Base-by-base conservation (phyloP, 2,329 filamentous ascomycete species). In the Colletotrichum abscissum region DNA sequence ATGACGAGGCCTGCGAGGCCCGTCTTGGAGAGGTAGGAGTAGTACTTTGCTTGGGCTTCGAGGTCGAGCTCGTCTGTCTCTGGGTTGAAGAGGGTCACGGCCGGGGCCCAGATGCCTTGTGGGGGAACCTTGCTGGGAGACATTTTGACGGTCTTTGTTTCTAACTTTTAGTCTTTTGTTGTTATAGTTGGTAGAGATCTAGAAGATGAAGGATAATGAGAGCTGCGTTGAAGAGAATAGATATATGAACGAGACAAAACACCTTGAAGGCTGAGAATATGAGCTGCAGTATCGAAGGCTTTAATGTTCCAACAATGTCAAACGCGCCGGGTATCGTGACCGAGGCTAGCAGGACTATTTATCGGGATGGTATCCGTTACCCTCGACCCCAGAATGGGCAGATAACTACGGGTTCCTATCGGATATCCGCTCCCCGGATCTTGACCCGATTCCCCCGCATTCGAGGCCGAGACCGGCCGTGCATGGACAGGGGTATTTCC, bases 41-140 rank as follows among this genome's bases (percentile, higher is more conserved):
- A 89, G 81, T 89, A 89, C 79, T 86, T 83, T 57, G 82, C 79
- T 76, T 90, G 88, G 3, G 86, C 78, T 5, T 78, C 80, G 28
- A 87, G 79, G 76, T 88, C 85, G 33, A 89, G 79, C 3, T 81
- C 83, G 78, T 90, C 88, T 24, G 84, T 85, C 16, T 76, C 78
- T 26, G 82, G 84, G 78, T 89, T 80, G 80, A 90, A 89, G 78
- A 88, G 88, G 30, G 88, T 89, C 28, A 90, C 84, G 11, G 88
- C 86, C 6, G 88, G 88, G 64, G 82, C 85, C 85, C 86, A 89
- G 63, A 88, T 84, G 54, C 81, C 84, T n/a, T 74, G 75, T 9
- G 79, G 78, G 26, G 81, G 81, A 4, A 70, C 67, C 56, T 73
- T 70, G 19, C 54, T 54, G 55, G 28, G 55, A 16, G 67, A 49